Evolutionary conservation across 257 asterid genomes (phyloP).

Genomic region (Nicotiana noctiflora): DNA sequence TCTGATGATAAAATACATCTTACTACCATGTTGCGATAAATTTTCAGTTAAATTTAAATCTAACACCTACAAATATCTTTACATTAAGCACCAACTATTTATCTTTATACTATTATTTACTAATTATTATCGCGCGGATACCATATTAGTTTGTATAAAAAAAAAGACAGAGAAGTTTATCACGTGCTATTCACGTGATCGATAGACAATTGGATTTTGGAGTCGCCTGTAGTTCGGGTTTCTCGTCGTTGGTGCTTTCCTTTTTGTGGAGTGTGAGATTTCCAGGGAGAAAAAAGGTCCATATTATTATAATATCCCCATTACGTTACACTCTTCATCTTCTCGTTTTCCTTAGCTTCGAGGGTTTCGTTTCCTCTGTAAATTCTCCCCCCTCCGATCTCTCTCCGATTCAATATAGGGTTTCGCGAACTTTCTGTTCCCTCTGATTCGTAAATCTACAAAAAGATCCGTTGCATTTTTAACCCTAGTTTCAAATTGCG

Average conservation of each 20-base stretch:
- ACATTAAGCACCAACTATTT: too few species aligned
- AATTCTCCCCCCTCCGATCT: constrained; percentile 5
- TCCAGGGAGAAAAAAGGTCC: background rate
- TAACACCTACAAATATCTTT: too few species aligned
- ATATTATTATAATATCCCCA: background rate
- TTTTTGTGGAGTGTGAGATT: constrained; percentile 16
- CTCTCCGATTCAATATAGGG: background rate
- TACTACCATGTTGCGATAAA: too few species aligned
- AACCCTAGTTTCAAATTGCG: background rate
- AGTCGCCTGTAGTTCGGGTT: background rate
- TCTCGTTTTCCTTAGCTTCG: constrained; percentile 7
- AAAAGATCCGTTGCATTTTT: constrained; percentile 5
- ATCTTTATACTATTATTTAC: too few species aligned
- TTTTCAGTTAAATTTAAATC: too few species aligned
- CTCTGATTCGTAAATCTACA: background rate
- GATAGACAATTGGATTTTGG: background rate
- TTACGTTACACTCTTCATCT: background rate
- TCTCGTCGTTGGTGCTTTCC: background rate
- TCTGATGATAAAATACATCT: too few species aligned
- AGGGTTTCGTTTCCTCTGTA: constrained; percentile 15
- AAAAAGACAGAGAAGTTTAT: background rate
- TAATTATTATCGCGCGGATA: too few species aligned
- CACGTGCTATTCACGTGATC: constrained; percentile 20
- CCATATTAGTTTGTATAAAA: too few species aligned
- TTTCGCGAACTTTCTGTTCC: background rate